These are phyloP conservation scores for Colletotrichum sp. DNA, from an alignment of 2,329 filamentous ascomycete species.

Conservation along the genomic window DNA sequence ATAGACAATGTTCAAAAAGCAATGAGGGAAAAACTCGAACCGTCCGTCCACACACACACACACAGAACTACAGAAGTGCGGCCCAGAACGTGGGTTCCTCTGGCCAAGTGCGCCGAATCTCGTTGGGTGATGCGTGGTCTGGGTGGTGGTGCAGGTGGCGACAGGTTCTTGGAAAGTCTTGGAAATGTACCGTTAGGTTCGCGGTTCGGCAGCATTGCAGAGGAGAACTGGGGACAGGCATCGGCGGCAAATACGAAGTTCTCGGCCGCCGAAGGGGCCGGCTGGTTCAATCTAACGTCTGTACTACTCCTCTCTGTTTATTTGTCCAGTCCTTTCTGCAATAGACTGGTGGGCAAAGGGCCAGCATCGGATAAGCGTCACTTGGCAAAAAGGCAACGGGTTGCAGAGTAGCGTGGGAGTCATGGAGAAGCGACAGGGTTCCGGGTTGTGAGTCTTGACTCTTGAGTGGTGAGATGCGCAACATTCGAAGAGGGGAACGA, in stretches of 20 bases:
- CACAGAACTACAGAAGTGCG: not conserved
- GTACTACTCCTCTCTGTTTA: too few species aligned
- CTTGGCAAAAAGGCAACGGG: not conserved
- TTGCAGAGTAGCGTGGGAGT: not conserved
- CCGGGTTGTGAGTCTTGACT: not conserved
- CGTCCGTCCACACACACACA: not conserved
- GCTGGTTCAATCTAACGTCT: not conserved
- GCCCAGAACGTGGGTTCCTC: not conserved
- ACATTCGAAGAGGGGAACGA: not conserved
- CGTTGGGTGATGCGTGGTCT: not conserved
- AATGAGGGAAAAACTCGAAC: not conserved
- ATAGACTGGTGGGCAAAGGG: not conserved
- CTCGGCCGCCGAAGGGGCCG: constrained; percentile 6
- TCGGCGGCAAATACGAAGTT: constrained; percentile 2
- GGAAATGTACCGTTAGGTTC: not conserved
- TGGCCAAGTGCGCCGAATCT: not conserved
- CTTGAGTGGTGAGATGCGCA: not conserved
- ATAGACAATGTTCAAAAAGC: not conserved
- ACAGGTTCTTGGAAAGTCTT: not conserved
- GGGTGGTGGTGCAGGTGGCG: constrained; percentile 8
- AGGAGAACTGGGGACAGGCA: not conserved
- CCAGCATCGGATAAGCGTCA: not conserved
- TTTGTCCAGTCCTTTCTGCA: not conserved
- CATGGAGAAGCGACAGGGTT: not conserved
- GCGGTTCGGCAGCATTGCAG: not conserved